Conservation (phyloP, 257 asterid genomes). For the Solanum clarkiae region DNA sequence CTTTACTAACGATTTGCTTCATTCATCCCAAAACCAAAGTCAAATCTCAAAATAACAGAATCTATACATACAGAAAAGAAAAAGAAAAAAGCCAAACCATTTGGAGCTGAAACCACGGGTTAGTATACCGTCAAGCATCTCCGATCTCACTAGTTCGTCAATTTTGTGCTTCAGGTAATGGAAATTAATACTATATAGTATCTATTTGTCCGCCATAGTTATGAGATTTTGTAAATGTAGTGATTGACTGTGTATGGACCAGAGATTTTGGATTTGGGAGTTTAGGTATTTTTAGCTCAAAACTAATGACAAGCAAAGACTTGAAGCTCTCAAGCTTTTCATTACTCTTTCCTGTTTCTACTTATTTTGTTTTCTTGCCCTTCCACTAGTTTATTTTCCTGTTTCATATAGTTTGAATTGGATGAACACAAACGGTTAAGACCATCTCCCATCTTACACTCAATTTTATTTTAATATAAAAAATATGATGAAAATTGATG, state of each 20-base stretch:
- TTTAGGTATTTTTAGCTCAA: not conserved
- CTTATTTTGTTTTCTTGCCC: too few species aligned
- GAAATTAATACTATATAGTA: not conserved
- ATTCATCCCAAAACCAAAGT: not conserved
- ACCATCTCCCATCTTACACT: too few species aligned
- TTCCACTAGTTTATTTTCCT: too few species aligned
- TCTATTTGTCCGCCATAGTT: not conserved
- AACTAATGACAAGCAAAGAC: too few species aligned
- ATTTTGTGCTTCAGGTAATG: not conserved
- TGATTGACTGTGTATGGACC: not conserved
- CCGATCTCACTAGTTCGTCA: constrained; percentile 12
- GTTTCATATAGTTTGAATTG: too few species aligned
- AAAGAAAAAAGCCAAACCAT: constrained; percentile 42
- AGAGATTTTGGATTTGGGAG: not conserved
- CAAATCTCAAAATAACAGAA: not conserved
- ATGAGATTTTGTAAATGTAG: not conserved
- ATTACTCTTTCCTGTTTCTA: too few species aligned
- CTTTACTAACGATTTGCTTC: constrained; percentile 73
- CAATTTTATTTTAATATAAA: too few species aligned
- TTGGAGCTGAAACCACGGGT: constrained; percentile 77
- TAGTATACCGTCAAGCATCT: constrained; percentile 86
- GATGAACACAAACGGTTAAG: too few species aligned
- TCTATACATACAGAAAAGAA: not conserved
- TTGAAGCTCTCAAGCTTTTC: not conserved
- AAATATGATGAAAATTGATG: too few species aligned